Evolutionary conservation across 805 yeast species (phyloP), one percentile per base, ranked within the genome.

Genomic region (Spathaspora arborariae): DNA sequence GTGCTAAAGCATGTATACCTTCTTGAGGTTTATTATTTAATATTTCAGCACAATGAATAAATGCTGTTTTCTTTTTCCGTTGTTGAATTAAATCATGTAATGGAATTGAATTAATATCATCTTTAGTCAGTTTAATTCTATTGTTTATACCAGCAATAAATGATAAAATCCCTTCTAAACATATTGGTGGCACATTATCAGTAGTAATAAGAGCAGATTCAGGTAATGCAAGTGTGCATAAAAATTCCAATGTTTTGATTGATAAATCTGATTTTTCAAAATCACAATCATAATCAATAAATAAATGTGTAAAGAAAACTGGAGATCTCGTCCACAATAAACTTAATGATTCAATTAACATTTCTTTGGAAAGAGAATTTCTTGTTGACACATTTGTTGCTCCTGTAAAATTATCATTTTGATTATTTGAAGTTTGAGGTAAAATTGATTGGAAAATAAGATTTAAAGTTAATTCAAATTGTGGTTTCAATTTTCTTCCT

Each of bases 181-280:
- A 92, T 6, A 90, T 78, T 0, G 98, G 97, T 0, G 99, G 98
- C 1, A 92, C 96, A 56, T 80, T 84, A 35, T 86, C 88, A 0
- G 96, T 87, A 0, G 96, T 84, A 55, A 77, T 72, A 8, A 75
- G 56, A 0, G 97, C 96, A 9, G 92, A 79, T 58, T 90, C 96
- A 0, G 98, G 96, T 39, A 88, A 76, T 0, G 97, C 84, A 26
- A 90, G 70, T 44, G 85, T 79, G 45, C 96, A 82, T 45, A 94
- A 72, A 40, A 85, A 79, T 40, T 85, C 85, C 37, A 94, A 62
- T 21, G 88, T 67, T 34, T 80, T 78, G 19, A 77, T 76, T 13
- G 92, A 76, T 46, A 95, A 66, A 60, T 94, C 97, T 1, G 84
- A 76, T 53, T 92, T 80, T 50, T 89, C 96, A 53, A 89, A 82